These are phyloP conservation scores for Somion occarium DNA, from an alignment of 1,284 basidiomycete species.

Conservation along the genomic window DNA sequence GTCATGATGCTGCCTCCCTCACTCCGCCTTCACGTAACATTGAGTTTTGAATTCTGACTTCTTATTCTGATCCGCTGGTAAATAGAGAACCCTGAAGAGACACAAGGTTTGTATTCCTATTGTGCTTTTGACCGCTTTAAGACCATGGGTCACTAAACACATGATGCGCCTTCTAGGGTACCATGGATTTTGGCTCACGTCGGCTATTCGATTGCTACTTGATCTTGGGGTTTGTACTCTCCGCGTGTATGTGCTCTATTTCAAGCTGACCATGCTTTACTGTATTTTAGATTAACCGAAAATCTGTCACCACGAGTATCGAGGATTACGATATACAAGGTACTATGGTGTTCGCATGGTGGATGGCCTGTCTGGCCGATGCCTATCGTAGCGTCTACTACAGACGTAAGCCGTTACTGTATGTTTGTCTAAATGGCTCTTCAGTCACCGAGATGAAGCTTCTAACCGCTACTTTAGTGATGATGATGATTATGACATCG, in stretches of 20 bases:
- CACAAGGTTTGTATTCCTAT: conserved; percentile 43
- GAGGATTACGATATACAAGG: conserved; percentile 67
- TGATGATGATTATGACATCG: conserved; percentile 68
- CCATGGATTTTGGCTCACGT: conserved; percentile 76
- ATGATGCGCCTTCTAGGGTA: conserved; percentile 46
- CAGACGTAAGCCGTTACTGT: conserved; percentile 60
- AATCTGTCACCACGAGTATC: conserved; percentile 65
- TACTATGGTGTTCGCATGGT: conserved; percentile 85
- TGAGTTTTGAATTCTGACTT: conserved; percentile 8
- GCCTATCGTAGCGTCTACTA: conserved; percentile 57
- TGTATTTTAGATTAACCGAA: conserved; percentile 66
- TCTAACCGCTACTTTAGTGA: conserved; percentile 30
- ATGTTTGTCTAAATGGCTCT: conserved; percentile 31
- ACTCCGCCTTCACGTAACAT: neutral
- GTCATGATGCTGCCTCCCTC: neutral
- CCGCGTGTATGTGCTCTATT: neutral
- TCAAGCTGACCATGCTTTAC: neutral
- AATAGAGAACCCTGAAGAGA: conserved; percentile 63
- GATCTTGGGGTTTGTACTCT: conserved; percentile 55
- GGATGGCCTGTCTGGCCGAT: conserved; percentile 59
- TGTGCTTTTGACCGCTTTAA: neutral
- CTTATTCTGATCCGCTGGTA: conserved; percentile 4
- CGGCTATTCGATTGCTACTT: conserved; percentile 73
- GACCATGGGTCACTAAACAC: neutral
- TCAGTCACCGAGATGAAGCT: neutral